Evolutionary conservation across 768 basidiomycete species (phyloP), one percentile per base, ranked within the genome.

Genomic region (Agaricus blazei): DNA sequence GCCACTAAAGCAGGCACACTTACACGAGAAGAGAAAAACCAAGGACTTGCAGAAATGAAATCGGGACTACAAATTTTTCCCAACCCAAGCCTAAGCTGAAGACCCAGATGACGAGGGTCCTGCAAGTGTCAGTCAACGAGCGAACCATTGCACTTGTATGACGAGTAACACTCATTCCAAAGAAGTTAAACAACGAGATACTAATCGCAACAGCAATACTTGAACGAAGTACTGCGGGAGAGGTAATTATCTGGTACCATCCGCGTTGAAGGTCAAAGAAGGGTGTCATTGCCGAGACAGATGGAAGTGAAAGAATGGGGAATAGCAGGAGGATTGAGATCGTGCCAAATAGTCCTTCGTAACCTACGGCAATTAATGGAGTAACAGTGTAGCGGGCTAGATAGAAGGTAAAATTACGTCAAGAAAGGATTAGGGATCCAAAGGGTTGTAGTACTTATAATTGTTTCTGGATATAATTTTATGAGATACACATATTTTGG

Each of bases 101-200:
- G 60, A 95, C 72, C 97, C 97, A 99, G 67, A 99, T 98, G n/a
- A 82, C 82, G 51, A 98, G 77, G 1, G 97, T 98, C 63, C 97
- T 81, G 73, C 93, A 97, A 5, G 94, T 95, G 69, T 99, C 97
- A 37, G 93, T 90, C 55, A 97, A 77, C 52, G 87, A 89, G 58
- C 96, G 82, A 15, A 92, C 91, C 1, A 94, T 97, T 36, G 96
- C 95, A 67, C 88, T 93, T 56, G 98, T 90, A 65, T 91, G 86
- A 58, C 85, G 80, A n/a, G 94, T 96, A 57, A 97, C 91, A 67
- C 90, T 92, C 49, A 96, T 69, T 9, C 93, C 93, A 63, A 93
- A 96, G 72, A 83, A 90, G 66, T 94, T 95, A 81, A 91, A 94
- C 31, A 87, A 65, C 4, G 86, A 77, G 60, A 96, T 95, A 59